These are phyloP conservation scores for Penicillium canescens DNA, from an alignment of 495 filamentous ascomycete genomes.

Conservation along the genomic window DNA sequence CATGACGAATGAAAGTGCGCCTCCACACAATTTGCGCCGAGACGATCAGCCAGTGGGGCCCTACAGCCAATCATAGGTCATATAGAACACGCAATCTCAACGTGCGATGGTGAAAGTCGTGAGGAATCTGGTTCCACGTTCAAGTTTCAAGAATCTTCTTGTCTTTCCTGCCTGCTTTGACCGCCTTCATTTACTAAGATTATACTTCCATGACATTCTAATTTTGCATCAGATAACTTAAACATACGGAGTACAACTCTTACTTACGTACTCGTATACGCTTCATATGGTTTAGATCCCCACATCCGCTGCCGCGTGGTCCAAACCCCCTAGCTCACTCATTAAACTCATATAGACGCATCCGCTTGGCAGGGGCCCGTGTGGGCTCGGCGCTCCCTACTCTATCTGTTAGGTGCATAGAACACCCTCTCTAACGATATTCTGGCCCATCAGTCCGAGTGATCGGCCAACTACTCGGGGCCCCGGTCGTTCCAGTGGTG, in stretches of 20 bases:
- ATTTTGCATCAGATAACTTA: too few relatives aligned
- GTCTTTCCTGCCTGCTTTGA: neutral
- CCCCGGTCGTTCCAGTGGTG: neutral
- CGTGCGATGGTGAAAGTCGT: conserved; percentile 32
- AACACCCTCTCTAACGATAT: neutral
- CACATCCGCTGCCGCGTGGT: conserved; percentile 1
- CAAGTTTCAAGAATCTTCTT: neutral
- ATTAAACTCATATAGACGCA: neutral
- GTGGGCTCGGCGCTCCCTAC: conserved; percentile 10
- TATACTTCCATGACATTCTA: too few relatives aligned
- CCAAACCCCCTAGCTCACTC: neutral
- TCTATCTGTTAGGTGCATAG: conserved; percentile 15
- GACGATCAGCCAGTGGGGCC: conserved; percentile 2
- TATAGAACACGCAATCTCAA: conserved; percentile 36
- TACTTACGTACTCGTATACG: neutral
- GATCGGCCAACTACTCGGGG: neutral
- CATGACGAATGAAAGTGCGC: conserved; percentile 3
- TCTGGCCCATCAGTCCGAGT: neutral
- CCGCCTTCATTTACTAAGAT: neutral
- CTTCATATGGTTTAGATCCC: neutral
- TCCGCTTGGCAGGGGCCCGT: conserved; percentile 12
- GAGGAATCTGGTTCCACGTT: conserved; percentile 18
- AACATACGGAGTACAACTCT: too few relatives aligned
- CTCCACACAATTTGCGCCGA: conserved; percentile 3
- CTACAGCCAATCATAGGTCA: conserved; percentile 22